Evolutionary conservation across 192 early-diverging fungal genomes (phyloP), one percentile per base, ranked within the genome.

Genomic region (Rhizoclosmatium sp.): DNA sequence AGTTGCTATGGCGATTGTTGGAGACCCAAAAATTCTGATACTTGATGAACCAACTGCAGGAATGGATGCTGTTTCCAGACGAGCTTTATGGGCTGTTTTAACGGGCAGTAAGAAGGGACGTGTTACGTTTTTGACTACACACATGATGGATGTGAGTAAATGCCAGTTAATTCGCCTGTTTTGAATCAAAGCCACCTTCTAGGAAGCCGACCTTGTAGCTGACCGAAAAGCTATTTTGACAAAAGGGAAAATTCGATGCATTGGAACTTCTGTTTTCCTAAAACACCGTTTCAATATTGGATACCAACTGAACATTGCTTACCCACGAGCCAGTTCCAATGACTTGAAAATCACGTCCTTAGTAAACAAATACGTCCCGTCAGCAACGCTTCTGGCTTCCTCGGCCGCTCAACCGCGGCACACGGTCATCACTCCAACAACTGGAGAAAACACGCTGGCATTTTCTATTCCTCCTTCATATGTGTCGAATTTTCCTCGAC

Each of bases 221-320:
- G 90, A 93, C 67, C 87, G 88, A 5, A 92, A 89, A 62, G 91
- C 87, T 48, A 88, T 94, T 67, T 88, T 93, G 85, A 83, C 91
- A 40, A 88, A 92, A 69, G 92, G 92, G 0, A 78, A 83, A 4
- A 61, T 94, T 42, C 82, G 87, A 2, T 92, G 91, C 31, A 61
- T 92, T 1, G 92, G 92, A 42, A 91, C 87, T 54, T 86, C 87
- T 47, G 81, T 92, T 10, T 88, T 85, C 69, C 80, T 93, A 39
- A 93, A 93, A 80, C 89, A 88, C 75, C 87, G 86, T 72, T 93
- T 92, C 83, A 88, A 91, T 21, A 82, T 88, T 3, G 92, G 92
- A n/a, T 92, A 91, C 65, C 83, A 85, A 2, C 79, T 93, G 44
- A 78, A 71, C 48, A 59, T 83, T 39, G 65, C 59, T 23, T 69